Evolutionary conservation across 2,329 filamentous ascomycete species (phyloP).

Genomic region (Arthrinium puccinioides): DNA sequence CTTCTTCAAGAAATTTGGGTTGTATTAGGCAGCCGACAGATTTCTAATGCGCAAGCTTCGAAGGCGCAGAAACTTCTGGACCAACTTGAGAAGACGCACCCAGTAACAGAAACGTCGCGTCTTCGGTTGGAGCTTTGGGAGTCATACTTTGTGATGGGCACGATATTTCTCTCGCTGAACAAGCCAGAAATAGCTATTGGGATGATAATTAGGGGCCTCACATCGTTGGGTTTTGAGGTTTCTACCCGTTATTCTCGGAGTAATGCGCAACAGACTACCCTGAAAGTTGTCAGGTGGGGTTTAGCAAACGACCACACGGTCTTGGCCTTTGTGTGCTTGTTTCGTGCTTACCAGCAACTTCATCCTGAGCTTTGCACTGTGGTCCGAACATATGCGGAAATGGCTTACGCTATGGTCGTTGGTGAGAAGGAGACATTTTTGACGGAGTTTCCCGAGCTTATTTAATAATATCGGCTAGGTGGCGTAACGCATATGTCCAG

Average conservation of each 20-base stretch:
- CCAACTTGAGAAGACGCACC: slow-evolving; percentile 15
- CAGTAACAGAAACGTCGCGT: slow-evolving; percentile 1
- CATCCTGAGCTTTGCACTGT: slow-evolving; percentile 14
- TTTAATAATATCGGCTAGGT: no score
- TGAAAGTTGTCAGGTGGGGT: slow-evolving; percentile 18
- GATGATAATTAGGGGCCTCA: slow-evolving; percentile 15
- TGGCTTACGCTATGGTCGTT: slow-evolving; percentile 15
- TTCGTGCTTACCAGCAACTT: slow-evolving; percentile 9
- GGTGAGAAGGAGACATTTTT: slow-evolving; percentile 17
- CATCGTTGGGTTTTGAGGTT: slow-evolving; percentile 18
- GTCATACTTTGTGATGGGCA: slow-evolving; percentile 11
- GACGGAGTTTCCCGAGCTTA: slow-evolving; percentile 9
- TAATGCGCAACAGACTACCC: neutral
- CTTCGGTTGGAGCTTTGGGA: slow-evolving; percentile 13
- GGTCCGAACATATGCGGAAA: slow-evolving; percentile 11
- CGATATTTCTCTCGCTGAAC: neutral
- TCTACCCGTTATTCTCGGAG: slow-evolving; percentile 4
- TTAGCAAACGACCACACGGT: neutral
- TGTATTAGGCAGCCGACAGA: neutral
- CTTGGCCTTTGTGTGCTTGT: slow-evolving; percentile 10
- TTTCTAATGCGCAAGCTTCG: neutral
- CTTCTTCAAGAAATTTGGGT: slow-evolving; percentile 5
- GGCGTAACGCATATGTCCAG: no score
- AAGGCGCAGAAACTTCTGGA: slow-evolving; percentile 10
- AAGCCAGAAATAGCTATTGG: slow-evolving; percentile 9